These are phyloP conservation scores for Coemansia sp. DNA, from an alignment of 192 early-diverging fungal species.

Conservation along the genomic window DNA sequence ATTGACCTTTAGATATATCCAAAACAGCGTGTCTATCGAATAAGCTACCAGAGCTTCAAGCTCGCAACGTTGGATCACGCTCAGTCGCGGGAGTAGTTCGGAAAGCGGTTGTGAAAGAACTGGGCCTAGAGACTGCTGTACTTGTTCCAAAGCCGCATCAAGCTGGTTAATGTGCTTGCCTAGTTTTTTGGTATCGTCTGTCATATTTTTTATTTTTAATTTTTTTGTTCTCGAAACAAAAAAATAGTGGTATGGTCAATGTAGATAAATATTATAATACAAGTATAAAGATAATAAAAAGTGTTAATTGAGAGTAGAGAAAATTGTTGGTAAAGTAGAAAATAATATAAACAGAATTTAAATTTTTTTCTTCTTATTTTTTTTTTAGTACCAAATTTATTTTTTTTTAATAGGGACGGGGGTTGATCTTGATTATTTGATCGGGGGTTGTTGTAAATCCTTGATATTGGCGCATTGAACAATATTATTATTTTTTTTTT, in stretches of 20 bases:
- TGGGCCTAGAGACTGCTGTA: constrained; percentile 26
- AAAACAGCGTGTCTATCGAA: constrained; percentile 54
- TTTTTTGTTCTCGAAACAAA: not conserved
- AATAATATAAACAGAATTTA: too few species aligned
- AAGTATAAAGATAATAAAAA: too few species aligned
- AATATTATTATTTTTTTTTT: too few species aligned
- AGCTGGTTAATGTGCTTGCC: constrained; percentile 35
- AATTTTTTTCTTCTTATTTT: too few species aligned
- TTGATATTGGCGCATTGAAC: too few species aligned
- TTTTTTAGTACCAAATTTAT: too few species aligned
- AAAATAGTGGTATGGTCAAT: not conserved
- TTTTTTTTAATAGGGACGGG: too few species aligned
- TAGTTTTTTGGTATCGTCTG: constrained; percentile 17
- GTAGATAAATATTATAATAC: not conserved
- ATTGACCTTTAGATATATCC: constrained; percentile 56
- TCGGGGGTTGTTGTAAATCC: too few species aligned
- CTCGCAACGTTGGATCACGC: constrained; percentile 53
- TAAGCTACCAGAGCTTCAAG: constrained; percentile 56
- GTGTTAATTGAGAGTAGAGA: too few species aligned
- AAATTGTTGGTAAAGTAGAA: too few species aligned
- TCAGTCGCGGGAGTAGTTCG: constrained; percentile 48
- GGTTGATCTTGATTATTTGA: too few species aligned
- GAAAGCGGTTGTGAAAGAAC: constrained; percentile 36
- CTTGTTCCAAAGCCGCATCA: constrained; percentile 19
- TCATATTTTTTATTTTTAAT: constrained; percentile 12